Base-by-base conservation (phyloP, 2,329 filamentous ascomycete species). In the Neodidymelliopsis sp. region DNA sequence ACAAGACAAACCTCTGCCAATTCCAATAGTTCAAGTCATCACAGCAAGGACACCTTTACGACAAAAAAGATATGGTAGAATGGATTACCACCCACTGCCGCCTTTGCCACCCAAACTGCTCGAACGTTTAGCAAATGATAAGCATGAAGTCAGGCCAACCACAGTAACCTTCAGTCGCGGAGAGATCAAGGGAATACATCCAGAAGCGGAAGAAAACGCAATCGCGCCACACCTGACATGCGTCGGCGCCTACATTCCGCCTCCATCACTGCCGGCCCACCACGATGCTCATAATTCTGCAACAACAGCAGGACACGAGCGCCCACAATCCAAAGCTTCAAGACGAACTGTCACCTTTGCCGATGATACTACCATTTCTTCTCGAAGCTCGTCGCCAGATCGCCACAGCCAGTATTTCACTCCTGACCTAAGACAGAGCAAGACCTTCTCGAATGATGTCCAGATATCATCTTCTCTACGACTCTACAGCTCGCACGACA, bases 11-110 rank as follows among this genome's bases (percentile, higher is more conserved):
- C 22, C 10, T 42, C 9, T 12, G 11, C 24, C 25, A 36, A 15
- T 18, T 12, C n/a, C 30, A 30, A 37, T 22, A 11, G n/a, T 24
- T 22, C 37, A 33, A 23, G 18, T 16, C 12, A 40, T 25, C 18
- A 29, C n/a, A 4, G 16, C 27, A 4, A 36, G 19, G 23, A 42
- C 38, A 13, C 30, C 42, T 2, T 20, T 34, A 12, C 31, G 24
- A 12, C 38, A 48, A 10, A 43, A 47, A 20, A 22, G 18, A 6
- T 19, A 34, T 28, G 24, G 37, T 20, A 34, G 31, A 16, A 47
- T 47, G 25, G 27, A 25, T 28, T 42, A 37, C 19, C 49, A 44
- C n/a, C 53, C 56, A 15, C 33, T 58, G n/a, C 56, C 58, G 19
- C 41, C 42, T 20, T 35, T 57, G 12, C 59, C 57, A 13, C 33